These are phyloP conservation scores for Parathielavia hyrcaniae DNA, from an alignment of 495 filamentous ascomycete species.

Conservation along the genomic window DNA sequence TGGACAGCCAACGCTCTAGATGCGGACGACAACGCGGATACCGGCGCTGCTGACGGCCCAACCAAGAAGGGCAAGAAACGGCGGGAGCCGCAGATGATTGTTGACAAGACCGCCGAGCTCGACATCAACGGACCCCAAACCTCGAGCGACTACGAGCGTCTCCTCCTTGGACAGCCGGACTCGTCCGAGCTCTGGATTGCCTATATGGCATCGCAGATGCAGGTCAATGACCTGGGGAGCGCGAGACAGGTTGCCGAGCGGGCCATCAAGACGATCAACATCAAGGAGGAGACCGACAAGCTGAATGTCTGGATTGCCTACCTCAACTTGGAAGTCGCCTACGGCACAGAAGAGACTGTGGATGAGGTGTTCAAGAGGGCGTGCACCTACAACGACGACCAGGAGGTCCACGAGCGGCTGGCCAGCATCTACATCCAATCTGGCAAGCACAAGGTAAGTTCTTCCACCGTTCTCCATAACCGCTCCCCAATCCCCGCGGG, in stretches of 20 bases:
- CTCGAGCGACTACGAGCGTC: slow-evolving; percentile 82
- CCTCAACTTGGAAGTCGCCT: slow-evolving; percentile 88
- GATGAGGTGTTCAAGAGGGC: slow-evolving; percentile 87
- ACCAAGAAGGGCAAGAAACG: slow-evolving; percentile 71
- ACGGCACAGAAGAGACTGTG: slow-evolving; percentile 76
- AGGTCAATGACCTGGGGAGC: slow-evolving; percentile 77
- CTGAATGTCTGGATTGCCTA: slow-evolving; percentile 90
- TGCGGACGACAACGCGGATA: slow-evolving; percentile 37
- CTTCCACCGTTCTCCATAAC: not conserved
- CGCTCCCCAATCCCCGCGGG: not conserved
- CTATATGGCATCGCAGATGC: slow-evolving; percentile 96
- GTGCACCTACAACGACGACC: slow-evolving; percentile 86
- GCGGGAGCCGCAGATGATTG: slow-evolving; percentile 70
- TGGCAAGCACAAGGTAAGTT: slow-evolving; percentile 61
- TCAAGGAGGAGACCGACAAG: slow-evolving; percentile 81
- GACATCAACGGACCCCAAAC: slow-evolving; percentile 87
- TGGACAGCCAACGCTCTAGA: slow-evolving; percentile 64
- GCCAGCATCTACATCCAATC: slow-evolving; percentile 92
- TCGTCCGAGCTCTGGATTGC: slow-evolving; percentile 83
- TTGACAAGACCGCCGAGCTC: slow-evolving; percentile 82
- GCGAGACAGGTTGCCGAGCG: slow-evolving; percentile 84
- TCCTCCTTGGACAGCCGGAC: slow-evolving; percentile 85
- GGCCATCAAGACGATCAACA: slow-evolving; percentile 80
- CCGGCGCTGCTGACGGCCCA: slow-evolving; percentile 36
- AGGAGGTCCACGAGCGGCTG: slow-evolving; percentile 82